Conservation (phyloP, 495 filamentous ascomycete species). For the Aspergillus avenaceus region DNA sequence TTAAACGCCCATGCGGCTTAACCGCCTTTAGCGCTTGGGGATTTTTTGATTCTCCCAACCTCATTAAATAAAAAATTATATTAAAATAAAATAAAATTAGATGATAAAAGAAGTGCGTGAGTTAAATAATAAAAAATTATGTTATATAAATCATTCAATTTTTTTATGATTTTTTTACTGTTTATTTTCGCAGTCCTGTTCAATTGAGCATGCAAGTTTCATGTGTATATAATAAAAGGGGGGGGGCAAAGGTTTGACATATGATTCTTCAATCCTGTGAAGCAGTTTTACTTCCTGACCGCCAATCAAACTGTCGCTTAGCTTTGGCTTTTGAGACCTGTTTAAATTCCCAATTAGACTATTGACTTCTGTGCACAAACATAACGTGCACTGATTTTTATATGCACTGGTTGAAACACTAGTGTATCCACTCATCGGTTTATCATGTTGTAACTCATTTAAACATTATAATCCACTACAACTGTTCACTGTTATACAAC, state of each 20-base stretch:
- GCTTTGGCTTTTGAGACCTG: background rate
- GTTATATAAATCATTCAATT: too few relatives aligned
- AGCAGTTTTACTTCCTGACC: background rate
- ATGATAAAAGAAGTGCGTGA: too few relatives aligned
- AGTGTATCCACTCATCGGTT: background rate
- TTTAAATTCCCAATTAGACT: background rate
- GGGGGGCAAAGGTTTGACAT: background rate
- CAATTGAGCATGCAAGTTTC: too few relatives aligned
- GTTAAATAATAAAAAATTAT: too few relatives aligned
- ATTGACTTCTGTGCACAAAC: too few relatives aligned
- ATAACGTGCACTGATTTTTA: background rate
- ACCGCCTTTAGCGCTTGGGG: background rate
- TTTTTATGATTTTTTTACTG: too few relatives aligned
- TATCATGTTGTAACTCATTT: background rate
- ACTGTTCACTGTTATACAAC: too few relatives aligned
- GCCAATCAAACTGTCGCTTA: background rate
- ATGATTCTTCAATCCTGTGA: too few relatives aligned
- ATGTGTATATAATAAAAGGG: background rate
- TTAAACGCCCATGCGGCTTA: background rate
- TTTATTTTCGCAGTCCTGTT: too few relatives aligned
- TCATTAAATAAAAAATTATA: background rate
- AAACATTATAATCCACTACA: conserved; percentile 66
- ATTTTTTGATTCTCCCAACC: background rate
- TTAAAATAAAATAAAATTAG: too few relatives aligned
- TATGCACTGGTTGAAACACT: background rate